These are phyloP conservation scores for Sanghuangporus baumii DNA, from an alignment of 1,284 basidiomycete genomes.

Conservation along the genomic window DNA sequence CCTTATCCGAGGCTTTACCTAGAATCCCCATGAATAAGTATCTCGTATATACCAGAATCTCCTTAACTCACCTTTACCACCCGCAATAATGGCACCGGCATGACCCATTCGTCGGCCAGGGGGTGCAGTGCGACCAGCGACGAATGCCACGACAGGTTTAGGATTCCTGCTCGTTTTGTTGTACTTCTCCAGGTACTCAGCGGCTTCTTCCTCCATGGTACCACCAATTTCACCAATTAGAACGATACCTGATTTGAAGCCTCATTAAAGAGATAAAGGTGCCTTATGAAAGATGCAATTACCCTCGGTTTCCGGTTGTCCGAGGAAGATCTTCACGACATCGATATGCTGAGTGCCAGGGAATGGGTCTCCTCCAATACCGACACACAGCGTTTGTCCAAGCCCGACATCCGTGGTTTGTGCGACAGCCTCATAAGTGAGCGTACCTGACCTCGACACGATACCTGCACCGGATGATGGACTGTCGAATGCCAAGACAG, in stretches of 20 bases:
- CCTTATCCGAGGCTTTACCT: slow-evolving; percentile 94
- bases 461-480: slow-evolving; percentile 55
- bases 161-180: slow-evolving; percentile 86
- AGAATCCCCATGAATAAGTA: slow-evolving; percentile 1
- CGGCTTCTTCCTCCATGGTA: slow-evolving; percentile 99
- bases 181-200: slow-evolving; percentile 89
- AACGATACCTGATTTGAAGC: slow-evolving; percentile 72
- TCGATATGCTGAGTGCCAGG: slow-evolving; percentile 95
- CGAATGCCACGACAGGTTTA: slow-evolving; percentile 98
- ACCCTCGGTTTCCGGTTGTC: slow-evolving; percentile 92
- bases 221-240: slow-evolving; percentile 99
- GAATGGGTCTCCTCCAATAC: slow-evolving; percentile 99
- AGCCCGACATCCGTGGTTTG: slow-evolving; percentile 96
- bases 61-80: slow-evolving; percentile 76
- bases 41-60: background rate
- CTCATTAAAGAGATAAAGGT: background rate
- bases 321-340: slow-evolving; percentile 93
- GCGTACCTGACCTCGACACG: slow-evolving; percentile 93
- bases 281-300: slow-evolving; percentile 1
- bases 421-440: slow-evolving; percentile 89
- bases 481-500: slow-evolving; percentile 15
- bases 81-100: slow-evolving; percentile 96
- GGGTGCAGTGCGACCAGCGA: slow-evolving; percentile 95
- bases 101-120: slow-evolving; percentile 99
- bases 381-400: slow-evolving; percentile 94